A percentile compares a stretch with the other conserved stretches of the same genome.
phyloP scores from a whole-genome alignment of 2,329 filamentous ascomycete genomes.

The Xylaria sp. region DNA sequence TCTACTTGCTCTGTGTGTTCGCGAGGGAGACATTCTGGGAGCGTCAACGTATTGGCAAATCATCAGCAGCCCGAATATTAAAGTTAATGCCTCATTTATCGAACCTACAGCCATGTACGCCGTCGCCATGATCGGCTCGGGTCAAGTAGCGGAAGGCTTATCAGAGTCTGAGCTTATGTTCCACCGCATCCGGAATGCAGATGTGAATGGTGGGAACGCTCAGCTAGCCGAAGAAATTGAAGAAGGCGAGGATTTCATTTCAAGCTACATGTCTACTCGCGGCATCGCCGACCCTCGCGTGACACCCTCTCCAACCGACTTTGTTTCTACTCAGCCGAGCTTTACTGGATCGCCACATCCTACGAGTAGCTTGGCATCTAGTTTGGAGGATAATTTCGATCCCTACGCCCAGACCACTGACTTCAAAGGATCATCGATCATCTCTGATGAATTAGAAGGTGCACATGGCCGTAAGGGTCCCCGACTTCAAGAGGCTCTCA shows the following conservation, averaged over 20 bases:
- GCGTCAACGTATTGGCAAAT: slow-evolving; percentile 85
- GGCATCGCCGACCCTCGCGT: slow-evolving; percentile 67
- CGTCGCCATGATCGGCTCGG: slow-evolving; percentile 86
- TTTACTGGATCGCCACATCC: slow-evolving; percentile 64
- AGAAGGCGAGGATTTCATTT: slow-evolving; percentile 79
- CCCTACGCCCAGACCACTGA: slow-evolving; percentile 92
- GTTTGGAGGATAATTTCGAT: slow-evolving; percentile 85
- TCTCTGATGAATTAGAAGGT: slow-evolving; percentile 89
- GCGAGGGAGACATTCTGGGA: slow-evolving; percentile 79
- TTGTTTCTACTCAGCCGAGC: slow-evolving; percentile 56
- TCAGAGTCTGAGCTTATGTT: slow-evolving; percentile 88
- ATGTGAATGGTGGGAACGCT: slow-evolving; percentile 63
- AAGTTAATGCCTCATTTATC: slow-evolving; percentile 74
- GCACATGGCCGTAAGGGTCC: slow-evolving; percentile 77
- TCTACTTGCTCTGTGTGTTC: slow-evolving; percentile 86
- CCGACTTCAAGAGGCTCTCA: slow-evolving; percentile 82
- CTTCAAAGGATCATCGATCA: slow-evolving; percentile 90
- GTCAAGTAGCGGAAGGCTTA: slow-evolving; percentile 84
- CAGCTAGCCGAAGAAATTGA: slow-evolving; percentile 84
- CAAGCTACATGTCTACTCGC: slow-evolving; percentile 67
- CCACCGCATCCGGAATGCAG: slow-evolving; percentile 76
- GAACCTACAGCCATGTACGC: slow-evolving; percentile 93
- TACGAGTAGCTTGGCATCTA: slow-evolving; percentile 66
- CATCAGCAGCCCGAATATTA: slow-evolving; percentile 71
- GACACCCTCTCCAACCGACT: slow-evolving; percentile 60